Evolutionary conservation across 225 moss, liverwort and hornwort species (phyloP).

Genomic region (Thuidium tamariscinum): DNA sequence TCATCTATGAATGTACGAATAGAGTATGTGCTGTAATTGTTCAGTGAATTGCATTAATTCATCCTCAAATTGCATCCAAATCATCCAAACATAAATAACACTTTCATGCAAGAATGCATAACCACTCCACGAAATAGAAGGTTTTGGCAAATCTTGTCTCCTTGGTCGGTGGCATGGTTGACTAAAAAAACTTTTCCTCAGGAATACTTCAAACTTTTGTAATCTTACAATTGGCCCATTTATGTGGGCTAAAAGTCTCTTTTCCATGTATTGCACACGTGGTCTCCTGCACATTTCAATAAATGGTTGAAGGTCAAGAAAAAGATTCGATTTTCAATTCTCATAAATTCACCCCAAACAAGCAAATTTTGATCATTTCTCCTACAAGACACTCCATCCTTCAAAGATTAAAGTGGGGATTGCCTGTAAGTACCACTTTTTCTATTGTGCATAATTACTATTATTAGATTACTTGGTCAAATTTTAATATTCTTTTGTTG

Average conservation of each 20-base stretch:
- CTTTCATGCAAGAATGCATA: neutral
- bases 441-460: neutral
- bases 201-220: too few species aligned
- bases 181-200: too few species aligned
- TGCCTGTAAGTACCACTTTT: rapidly evolving
- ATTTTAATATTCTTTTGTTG: too few species aligned
- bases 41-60: neutral
- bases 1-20: neutral
- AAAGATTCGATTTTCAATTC: neutral
- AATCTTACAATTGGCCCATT: too few species aligned
- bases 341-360: neutral
- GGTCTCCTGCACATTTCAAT: neutral
- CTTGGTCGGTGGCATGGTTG: neutral
- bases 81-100: neutral
- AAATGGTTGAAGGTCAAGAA: neutral
- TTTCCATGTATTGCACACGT: neutral
- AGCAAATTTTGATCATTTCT: too few species aligned
- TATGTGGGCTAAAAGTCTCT: neutral
- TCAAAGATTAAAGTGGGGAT: neutral
- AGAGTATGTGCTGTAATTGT: neutral
- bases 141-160: neutral
- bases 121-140: neutral
- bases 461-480: neutral
- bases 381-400: too few species aligned
- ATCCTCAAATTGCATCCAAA: neutral